phyloP scores from a whole-genome alignment of 2,329 filamentous ascomycete species.

The Pseudocercospora eumusae region DNA sequence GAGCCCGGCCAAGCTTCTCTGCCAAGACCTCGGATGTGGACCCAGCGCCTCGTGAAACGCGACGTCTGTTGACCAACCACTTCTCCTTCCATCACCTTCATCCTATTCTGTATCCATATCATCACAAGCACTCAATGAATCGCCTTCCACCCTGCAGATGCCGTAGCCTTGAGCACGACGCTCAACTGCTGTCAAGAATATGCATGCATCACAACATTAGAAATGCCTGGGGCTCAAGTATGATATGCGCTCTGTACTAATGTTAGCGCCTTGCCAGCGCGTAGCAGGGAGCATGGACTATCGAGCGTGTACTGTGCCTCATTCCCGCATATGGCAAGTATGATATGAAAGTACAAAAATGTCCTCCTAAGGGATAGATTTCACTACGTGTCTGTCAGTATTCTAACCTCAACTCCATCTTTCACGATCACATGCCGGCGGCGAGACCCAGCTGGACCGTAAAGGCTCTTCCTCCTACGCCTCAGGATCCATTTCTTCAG shows the following conservation, averaged over 20 bases:
- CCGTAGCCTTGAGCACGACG: not conserved
- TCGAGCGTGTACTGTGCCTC: slow-evolving; percentile 19
- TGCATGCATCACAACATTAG: not conserved
- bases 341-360: slow-evolving; percentile 18
- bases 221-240: not conserved
- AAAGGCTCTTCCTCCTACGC: too few relatives aligned
- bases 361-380: too few relatives aligned
- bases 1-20: not conserved
- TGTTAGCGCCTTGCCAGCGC: slow-evolving; percentile 5
- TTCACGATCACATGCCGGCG: too few relatives aligned
- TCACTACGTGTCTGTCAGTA: too few relatives aligned
- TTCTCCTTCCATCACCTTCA: not conserved
- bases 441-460: too few relatives aligned
- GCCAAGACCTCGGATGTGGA: slow-evolving; percentile 2
- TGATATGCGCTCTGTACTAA: not conserved
- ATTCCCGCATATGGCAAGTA: slow-evolving; percentile 14
- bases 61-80: not conserved
- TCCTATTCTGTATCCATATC: not conserved
- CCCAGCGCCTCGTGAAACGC: slow-evolving; percentile 3
- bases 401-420: too few relatives aligned
- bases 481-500: too few relatives aligned
- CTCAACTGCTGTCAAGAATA: not conserved
- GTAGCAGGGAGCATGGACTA: slow-evolving; percentile 5
- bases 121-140: not conserved
- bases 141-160: not conserved